Base-by-base conservation (phyloP, 257 asterid genomes). In the Scutellaria galericulata region DNA sequence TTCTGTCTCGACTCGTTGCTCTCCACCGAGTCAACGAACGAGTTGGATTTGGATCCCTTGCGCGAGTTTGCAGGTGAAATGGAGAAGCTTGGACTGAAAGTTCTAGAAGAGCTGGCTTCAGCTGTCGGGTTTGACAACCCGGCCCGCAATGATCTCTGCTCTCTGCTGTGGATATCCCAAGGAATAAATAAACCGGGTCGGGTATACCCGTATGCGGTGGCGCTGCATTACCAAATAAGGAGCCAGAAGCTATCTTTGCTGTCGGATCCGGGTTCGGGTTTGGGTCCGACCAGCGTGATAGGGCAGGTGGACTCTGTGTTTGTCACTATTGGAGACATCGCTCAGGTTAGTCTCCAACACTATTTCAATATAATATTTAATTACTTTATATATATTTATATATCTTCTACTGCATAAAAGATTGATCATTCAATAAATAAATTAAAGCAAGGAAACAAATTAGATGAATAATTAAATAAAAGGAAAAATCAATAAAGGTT, bases 211-310 rank as follows among this genome's bases (percentile, higher is more conserved):
- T 86, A 82, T 73, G 86, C 69, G 0, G 27, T 91, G 18, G 93
- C 91, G 63, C 59, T 91, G 72, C 93, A 83, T 13, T 89, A 80
- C 74, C 89, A 83, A 52, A 66, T 83, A 0, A 57, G 82, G 64
- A 2, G 63, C 73, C 82, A 75, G 76, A 81, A 76, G 64, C 76
- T 67, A 40, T 80, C 87, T 3, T 13, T 91, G 67, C 64, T 72
- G 77, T 51, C 89, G 79, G 97, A 91, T 79, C 79, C 95, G 73
- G 96, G 96, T 68, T 85, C 91, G 92, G 86, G 87, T 79, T 79
- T 92, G 73, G 96, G 96, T 68, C 85, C 91, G 91, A 85, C 80
- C 70, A 68, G 58, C 6, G 84, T 86, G 24, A 46, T 84, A 56
- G 84, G 89, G 6, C 85, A 71, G 55, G 74, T 75, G 68, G 90